Percentiles rank a stretch among this genome's conserved stretches.
These are phyloP conservation scores for Pseudogymnoascus sp. DNA, from an alignment of 2,329 filamentous ascomycete genomes.

Conservation along the genomic window DNA sequence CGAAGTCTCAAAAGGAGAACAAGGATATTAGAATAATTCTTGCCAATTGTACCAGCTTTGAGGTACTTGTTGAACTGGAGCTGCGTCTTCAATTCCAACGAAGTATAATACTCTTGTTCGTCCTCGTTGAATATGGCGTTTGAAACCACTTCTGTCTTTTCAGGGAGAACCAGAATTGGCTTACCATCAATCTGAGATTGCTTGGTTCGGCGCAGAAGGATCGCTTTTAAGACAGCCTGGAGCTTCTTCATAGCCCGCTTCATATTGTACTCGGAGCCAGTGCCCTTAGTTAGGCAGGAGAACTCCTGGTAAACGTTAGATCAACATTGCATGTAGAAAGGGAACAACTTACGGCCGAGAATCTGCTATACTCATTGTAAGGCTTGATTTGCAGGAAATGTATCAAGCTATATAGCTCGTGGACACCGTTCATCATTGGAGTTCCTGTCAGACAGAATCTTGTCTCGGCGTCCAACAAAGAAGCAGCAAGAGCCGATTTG, in stretches of 20 bases:
- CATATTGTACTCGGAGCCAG: slow-evolving; percentile 12
- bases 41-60: slow-evolving; percentile 55
- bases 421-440: slow-evolving; percentile 79
- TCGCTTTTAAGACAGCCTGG: slow-evolving; percentile 67
- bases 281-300: slow-evolving; percentile 24
- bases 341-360: slow-evolving; percentile 41
- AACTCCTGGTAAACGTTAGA: slow-evolving; percentile 31
- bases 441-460: slow-evolving; percentile 73
- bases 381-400: slow-evolving; percentile 69
- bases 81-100: slow-evolving; percentile 57
- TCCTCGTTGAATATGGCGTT: slow-evolving; percentile 59
- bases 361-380: slow-evolving; percentile 57
- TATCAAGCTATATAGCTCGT: slow-evolving; percentile 70
- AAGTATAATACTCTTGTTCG: slow-evolving; percentile 55
- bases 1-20: slow-evolving; percentile 72
- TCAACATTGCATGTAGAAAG: not conserved
- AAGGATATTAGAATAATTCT: slow-evolving; percentile 71
- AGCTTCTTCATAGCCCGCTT: slow-evolving; percentile 57
- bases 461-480: slow-evolving; percentile 48
- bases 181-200: slow-evolving; percentile 69
- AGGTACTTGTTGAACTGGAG: slow-evolving; percentile 72
- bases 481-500: slow-evolving; percentile 51
- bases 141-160: slow-evolving; percentile 52
- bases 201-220: slow-evolving; percentile 78
- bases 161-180: slow-evolving; percentile 61